Evolutionary conservation across 2,329 filamentous ascomycete species (phyloP).

Genomic region (Diaporthe caulivora): DNA sequence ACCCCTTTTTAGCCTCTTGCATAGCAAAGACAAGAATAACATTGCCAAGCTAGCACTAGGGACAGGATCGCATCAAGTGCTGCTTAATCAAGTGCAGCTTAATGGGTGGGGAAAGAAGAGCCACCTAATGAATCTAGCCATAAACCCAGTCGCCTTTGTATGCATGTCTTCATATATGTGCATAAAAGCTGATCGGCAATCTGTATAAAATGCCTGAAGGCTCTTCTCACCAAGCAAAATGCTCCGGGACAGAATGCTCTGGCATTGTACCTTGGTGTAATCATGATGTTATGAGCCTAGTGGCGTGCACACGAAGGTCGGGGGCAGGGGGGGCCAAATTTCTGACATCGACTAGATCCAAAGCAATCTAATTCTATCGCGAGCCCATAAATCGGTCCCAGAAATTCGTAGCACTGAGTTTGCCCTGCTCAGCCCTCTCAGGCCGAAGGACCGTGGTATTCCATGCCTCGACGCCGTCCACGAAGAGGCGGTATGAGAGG

Average conservation of each 20-base stretch:
- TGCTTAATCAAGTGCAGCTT: neutral
- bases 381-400: slow-evolving; percentile 57
- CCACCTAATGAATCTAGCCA: slow-evolving; percentile 1
- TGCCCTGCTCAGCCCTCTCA: slow-evolving; percentile 49
- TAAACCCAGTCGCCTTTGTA: neutral
- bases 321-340: neutral
- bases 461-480: slow-evolving; percentile 87
- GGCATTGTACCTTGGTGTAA: neutral
- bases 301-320: neutral
- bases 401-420: slow-evolving; percentile 47
- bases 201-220: neutral
- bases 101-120: neutral
- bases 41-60: neutral
- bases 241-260: too few species aligned
- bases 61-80: neutral
- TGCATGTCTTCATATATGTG: too few species aligned
- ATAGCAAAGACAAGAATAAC: neutral
- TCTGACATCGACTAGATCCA: neutral
- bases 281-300: neutral
- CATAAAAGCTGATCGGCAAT: neutral
- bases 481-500: slow-evolving; percentile 83
- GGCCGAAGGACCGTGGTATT: slow-evolving; percentile 68
- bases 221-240: neutral
- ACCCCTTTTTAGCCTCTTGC: neutral
- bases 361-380: slow-evolving; percentile 15